These are phyloP conservation scores for Tricharina praecox DNA, from an alignment of 495 filamentous ascomycete genomes.

Conservation along the genomic window DNA sequence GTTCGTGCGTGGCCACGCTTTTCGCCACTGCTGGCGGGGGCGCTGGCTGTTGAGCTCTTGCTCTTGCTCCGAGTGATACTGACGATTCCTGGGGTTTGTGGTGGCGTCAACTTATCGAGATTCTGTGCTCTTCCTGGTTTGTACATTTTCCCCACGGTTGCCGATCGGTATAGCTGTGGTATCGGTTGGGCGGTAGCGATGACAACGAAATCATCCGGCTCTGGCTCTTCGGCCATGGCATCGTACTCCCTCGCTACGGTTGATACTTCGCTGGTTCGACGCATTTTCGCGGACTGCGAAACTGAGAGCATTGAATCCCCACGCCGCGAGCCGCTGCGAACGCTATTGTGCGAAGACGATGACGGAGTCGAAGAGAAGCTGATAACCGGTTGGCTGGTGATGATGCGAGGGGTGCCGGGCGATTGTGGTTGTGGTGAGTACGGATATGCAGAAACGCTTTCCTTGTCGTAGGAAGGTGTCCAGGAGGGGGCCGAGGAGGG, in stretches of 20 bases:
- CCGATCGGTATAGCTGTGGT: slow-evolving; percentile 11
- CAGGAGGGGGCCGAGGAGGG: too few relatives aligned
- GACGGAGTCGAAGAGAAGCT: neutral
- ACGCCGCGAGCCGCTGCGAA: neutral
- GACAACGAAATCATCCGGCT: neutral
- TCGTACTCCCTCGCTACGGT: slow-evolving; percentile 19
- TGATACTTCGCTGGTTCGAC: slow-evolving; percentile 13
- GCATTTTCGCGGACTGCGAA: slow-evolving; percentile 1
- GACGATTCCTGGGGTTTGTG: neutral
- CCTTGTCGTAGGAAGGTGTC: neutral
- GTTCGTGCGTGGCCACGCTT: slow-evolving; percentile 7
- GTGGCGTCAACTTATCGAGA: neutral
- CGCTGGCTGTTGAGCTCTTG: slow-evolving; percentile 4
- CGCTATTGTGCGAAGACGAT: neutral
- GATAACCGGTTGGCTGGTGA: neutral
- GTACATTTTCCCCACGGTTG: slow-evolving; percentile 18
- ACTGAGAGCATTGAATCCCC: neutral
- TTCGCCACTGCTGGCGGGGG: too few relatives aligned
- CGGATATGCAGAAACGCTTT: neutral
- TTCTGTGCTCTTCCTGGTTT: slow-evolving; percentile 14
- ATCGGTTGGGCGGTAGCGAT: slow-evolving; percentile 11
- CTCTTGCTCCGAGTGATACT: neutral
- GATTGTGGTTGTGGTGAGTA: neutral
- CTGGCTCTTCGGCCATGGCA: slow-evolving; percentile 9
- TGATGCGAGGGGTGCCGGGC: neutral